Percentiles rank a stretch among this genome's conserved stretches.
Conservation (phyloP, 2,329 filamentous ascomycete genomes). For the Grosmannia serpens region DNA sequence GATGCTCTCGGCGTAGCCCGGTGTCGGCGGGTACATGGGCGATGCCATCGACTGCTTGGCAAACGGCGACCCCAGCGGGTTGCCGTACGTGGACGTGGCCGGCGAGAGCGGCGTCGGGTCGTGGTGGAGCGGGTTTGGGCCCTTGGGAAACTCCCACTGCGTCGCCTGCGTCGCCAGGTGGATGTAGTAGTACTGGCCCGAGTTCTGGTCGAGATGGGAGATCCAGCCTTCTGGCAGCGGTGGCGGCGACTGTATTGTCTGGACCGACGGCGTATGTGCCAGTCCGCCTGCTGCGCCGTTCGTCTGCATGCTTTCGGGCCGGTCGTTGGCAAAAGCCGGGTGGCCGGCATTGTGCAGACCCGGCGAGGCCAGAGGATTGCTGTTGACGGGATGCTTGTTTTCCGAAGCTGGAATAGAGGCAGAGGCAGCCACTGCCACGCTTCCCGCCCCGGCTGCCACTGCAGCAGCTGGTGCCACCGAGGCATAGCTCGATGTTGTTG, state of each 20-base stretch:
- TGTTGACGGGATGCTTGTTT: conserved; percentile 14
- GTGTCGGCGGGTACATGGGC: conserved; percentile 72
- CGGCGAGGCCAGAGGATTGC: conserved; percentile 29
- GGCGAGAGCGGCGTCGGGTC: conserved; percentile 77
- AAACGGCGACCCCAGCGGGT: conserved; percentile 59
- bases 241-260: conserved; percentile 68
- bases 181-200: conserved; percentile 98
- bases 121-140: conserved; percentile 77
- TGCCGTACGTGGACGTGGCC: conserved; percentile 63
- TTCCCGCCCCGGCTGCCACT: background rate
- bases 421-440: background rate
- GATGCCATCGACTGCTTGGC: conserved; percentile 62
- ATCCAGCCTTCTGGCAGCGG: conserved; percentile 98
- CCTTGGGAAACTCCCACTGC: conserved; percentile 98
- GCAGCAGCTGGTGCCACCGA: background rate
- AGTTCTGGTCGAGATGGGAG: conserved; percentile 87
- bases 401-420: conserved; percentile 3
- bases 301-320: conserved; percentile 31
- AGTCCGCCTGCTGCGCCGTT: conserved; percentile 32
- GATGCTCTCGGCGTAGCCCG: conserved; percentile 75
- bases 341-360: conserved; percentile 52
- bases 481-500: background rate
- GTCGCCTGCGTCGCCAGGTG: conserved; percentile 90
- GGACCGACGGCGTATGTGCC: conserved; percentile 32
- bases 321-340: conserved; percentile 85